phyloP scores from a whole-genome alignment of 2,329 filamentous ascomycete species.

The Monosporascus sp. region DNA sequence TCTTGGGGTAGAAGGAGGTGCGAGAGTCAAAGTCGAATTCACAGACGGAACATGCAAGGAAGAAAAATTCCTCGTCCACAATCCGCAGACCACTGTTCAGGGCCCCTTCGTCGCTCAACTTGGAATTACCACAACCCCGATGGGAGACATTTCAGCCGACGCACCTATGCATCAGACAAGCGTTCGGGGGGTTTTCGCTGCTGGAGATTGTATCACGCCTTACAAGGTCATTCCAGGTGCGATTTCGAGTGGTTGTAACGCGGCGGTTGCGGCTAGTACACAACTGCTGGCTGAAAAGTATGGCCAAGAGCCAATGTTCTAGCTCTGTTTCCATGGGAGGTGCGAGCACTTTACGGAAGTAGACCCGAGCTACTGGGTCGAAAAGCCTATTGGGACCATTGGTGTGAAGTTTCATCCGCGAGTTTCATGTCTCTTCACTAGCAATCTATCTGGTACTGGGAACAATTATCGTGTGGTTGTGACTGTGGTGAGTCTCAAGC shows the following conservation, averaged over 20 bases:
- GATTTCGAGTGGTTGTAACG: slow-evolving; percentile 16
- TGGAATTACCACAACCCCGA: slow-evolving; percentile 7
- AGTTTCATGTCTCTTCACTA: too few species aligned
- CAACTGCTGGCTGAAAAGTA: slow-evolving; percentile 18
- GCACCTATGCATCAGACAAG: slow-evolving; percentile 11
- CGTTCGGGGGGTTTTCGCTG: slow-evolving; percentile 18
- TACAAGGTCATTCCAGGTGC: slow-evolving; percentile 16
- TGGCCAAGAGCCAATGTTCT: neutral
- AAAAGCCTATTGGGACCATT: too few species aligned
- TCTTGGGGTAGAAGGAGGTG: neutral
- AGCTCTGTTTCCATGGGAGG: too few species aligned
- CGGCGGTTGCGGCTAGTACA: slow-evolving; percentile 10
- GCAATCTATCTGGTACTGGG: too few species aligned
- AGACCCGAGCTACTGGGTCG: too few species aligned
- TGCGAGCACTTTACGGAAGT: too few species aligned
- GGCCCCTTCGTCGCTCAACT: slow-evolving; percentile 15
- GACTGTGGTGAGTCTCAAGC: too few species aligned
- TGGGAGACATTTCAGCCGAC: slow-evolving; percentile 13
- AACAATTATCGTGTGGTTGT: too few species aligned
- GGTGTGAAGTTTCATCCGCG: too few species aligned
- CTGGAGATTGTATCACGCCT: slow-evolving; percentile 16
- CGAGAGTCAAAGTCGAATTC: slow-evolving; percentile 14
- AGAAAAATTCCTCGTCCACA: slow-evolving; percentile 19
- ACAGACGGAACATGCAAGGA: slow-evolving; percentile 10
- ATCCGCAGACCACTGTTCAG: slow-evolving; percentile 11